These are phyloP conservation scores for Candida neerlandica DNA, from an alignment of 1,139 yeast genomes.

Conservation along the genomic window DNA sequence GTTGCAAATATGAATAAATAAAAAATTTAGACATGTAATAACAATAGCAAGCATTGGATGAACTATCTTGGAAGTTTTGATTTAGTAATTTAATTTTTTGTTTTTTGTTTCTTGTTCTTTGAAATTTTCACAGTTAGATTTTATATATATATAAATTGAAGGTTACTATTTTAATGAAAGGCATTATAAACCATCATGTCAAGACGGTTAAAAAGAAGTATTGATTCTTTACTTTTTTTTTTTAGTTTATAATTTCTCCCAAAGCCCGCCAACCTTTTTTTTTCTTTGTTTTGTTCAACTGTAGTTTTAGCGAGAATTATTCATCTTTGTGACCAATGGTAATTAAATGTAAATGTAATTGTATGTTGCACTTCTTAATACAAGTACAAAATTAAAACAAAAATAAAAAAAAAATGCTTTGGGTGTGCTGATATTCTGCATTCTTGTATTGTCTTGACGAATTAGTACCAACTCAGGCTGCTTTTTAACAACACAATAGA, in stretches of 20 bases:
- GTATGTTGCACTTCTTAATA: neutral
- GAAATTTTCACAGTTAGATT: too few species aligned
- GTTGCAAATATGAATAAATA: neutral
- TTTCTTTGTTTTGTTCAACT: neutral
- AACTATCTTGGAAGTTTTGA: too few species aligned
- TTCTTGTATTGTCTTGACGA: neutral
- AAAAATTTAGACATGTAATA: too few species aligned
- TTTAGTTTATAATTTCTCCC: too few species aligned
- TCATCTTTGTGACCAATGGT: neutral
- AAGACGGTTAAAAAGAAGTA: neutral
- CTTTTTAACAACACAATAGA: too few species aligned
- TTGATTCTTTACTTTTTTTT: too few species aligned
- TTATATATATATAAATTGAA: too few species aligned
- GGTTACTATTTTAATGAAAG: too few species aligned
- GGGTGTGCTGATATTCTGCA: neutral
- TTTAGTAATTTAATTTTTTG: too few species aligned
- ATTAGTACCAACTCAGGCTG: neutral
- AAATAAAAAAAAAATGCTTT: neutral
- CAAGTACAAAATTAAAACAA: neutral
- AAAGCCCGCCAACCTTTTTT: neutral
- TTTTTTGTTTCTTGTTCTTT: too few species aligned
- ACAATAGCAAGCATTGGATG: too few species aligned
- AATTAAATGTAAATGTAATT: neutral
- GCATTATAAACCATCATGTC: neutral
- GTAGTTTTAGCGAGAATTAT: neutral